A percentile compares a stretch with the other conserved stretches of the same genome.
Evolutionary conservation across 331 rosid genomes (phyloP).

Genomic region (Rosa hybrid): DNA sequence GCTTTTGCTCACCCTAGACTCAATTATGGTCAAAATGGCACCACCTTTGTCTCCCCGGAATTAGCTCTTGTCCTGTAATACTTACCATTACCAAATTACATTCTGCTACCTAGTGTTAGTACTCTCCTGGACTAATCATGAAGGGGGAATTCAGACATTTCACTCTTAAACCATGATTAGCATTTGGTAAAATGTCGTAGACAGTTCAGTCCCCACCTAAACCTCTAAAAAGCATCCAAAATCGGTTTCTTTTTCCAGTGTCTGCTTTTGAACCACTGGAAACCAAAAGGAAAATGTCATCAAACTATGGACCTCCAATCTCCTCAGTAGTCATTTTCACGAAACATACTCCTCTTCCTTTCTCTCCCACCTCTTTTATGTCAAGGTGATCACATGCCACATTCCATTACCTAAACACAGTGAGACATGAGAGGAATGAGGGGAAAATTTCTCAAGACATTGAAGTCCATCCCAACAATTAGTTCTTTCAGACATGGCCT

Average conservation of each 20-base stretch:
- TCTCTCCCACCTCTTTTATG: conserved; percentile 30
- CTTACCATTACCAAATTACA: background rate
- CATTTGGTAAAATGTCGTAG: conserved; percentile 26
- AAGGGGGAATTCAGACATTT: background rate
- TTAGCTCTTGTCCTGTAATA: conserved; percentile 34
- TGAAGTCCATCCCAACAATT: conserved; percentile 59
- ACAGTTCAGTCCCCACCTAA: conserved; percentile 53
- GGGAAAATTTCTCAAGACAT: conserved; percentile 55
- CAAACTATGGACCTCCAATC: conserved; percentile 38
- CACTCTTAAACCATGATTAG: background rate
- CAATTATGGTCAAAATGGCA: conserved; percentile 39
- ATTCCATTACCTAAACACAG: conserved; percentile 25
- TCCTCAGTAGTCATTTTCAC: conserved; percentile 42
- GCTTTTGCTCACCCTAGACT: conserved; percentile 30
- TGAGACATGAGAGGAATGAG: conserved; percentile 53
- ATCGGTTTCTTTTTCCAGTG: conserved; percentile 40
- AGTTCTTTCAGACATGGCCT: conserved; percentile 59
- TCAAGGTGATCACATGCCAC: conserved; percentile 44
- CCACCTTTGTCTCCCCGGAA: conserved; percentile 45
- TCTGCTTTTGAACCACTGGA: conserved; percentile 52
- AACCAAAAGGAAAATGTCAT: conserved; percentile 40
- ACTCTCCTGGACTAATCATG: background rate
- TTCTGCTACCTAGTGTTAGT: background rate
- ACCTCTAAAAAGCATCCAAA: conserved; percentile 47
- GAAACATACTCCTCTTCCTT: conserved; percentile 19